phyloP scores from a whole-genome alignment of 2,329 filamentous ascomycete genomes.

The Curvularia eragrostidis region DNA sequence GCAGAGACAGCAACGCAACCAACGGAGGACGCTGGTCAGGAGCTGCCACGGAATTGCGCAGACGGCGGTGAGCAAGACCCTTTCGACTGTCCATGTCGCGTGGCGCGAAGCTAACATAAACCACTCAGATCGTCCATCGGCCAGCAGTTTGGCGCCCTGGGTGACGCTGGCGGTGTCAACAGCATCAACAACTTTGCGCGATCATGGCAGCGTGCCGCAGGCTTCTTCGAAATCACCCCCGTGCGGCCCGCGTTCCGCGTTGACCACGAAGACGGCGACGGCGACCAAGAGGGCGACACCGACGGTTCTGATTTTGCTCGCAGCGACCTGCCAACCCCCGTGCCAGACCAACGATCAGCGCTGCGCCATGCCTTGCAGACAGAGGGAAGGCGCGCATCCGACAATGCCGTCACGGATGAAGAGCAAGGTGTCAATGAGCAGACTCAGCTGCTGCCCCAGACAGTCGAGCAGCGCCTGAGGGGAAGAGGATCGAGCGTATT shows the following conservation, averaged over 20 bases:
- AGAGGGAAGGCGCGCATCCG: constrained; percentile 47
- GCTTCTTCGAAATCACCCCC: constrained; percentile 86
- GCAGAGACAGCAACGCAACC: constrained; percentile 37
- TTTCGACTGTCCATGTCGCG: neutral
- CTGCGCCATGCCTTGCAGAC: constrained; percentile 51
- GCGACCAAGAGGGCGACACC: constrained; percentile 36
- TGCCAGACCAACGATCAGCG: constrained; percentile 51
- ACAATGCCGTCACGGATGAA: constrained; percentile 48
- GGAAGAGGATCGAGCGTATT: constrained; percentile 55
- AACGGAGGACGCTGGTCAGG: constrained; percentile 34
- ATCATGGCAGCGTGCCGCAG: constrained; percentile 89
- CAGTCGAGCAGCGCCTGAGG: constrained; percentile 38
- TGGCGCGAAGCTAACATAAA: constrained; percentile 10
- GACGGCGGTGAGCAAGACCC: constrained; percentile 43
- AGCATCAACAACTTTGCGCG: constrained; percentile 92
- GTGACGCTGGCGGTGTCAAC: constrained; percentile 88
- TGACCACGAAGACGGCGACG: constrained; percentile 41
- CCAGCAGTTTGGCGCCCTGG: constrained; percentile 57
- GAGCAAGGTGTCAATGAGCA: constrained; percentile 44
- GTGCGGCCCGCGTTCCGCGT: constrained; percentile 75
- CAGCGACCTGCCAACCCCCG: constrained; percentile 36
- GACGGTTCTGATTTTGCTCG: constrained; percentile 45
- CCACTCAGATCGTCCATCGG: constrained; percentile 55
- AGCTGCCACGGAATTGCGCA: constrained; percentile 41
- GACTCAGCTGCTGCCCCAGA: constrained; percentile 36